Conservation (phyloP, 2,329 filamentous ascomycete species). For the Ceratocystis smalleyi region DNA sequence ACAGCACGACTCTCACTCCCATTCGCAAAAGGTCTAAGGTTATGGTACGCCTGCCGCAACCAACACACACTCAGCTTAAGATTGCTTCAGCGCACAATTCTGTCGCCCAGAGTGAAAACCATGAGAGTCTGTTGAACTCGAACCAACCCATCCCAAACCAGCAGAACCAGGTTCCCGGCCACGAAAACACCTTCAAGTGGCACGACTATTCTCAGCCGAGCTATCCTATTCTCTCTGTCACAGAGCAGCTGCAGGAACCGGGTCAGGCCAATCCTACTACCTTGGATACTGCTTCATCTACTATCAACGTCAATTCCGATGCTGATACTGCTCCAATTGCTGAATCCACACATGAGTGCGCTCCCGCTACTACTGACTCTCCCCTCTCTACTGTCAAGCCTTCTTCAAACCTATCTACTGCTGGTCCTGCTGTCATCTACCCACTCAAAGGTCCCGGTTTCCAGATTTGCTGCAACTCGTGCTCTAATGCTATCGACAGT, state of each 20-base stretch:
- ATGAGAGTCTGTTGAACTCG: background rate
- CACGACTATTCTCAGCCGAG: too few relatives aligned
- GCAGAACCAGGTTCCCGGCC: too few relatives aligned
- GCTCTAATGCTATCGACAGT: conserved; percentile 60
- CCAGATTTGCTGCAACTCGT: conserved; percentile 88
- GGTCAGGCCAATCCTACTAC: too few relatives aligned
- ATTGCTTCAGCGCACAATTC: background rate
- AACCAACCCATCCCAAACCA: background rate
- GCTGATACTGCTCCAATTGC: background rate
- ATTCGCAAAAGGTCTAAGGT: background rate
- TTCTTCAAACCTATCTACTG: background rate
- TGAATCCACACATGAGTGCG: background rate
- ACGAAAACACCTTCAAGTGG: too few relatives aligned
- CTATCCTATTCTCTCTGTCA: too few relatives aligned
- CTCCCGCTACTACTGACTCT: background rate
- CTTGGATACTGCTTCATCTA: background rate
- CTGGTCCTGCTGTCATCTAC: conserved; percentile 16
- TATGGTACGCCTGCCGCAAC: background rate
- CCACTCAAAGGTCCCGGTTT: conserved; percentile 34
- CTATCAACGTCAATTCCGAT: background rate
- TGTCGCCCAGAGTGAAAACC: background rate
- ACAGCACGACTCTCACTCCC: background rate
- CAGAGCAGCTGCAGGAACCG: too few relatives aligned
- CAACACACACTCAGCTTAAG: background rate
- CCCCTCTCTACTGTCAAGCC: background rate